Evolutionary conservation across 169 alveolate genomes (phyloP), one percentile per base, ranked within the genome.

Genomic region (Cryptosporidium ubiquitum): DNA sequence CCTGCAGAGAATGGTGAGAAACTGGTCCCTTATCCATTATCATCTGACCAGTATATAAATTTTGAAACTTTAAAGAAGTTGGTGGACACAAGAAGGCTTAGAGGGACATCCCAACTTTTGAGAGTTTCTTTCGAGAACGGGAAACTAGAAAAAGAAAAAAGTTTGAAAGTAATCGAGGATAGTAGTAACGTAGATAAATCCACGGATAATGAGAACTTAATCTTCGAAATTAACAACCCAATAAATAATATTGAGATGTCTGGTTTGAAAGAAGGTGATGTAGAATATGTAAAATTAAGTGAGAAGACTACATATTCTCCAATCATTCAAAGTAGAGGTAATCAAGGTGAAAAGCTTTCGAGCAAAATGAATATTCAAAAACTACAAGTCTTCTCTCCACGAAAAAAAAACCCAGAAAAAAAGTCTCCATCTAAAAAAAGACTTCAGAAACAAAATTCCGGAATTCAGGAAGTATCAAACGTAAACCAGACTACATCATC

Each of bases 1-100:
- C 89, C 89, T 58, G 60, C 89, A 29, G 31, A 79, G 68, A 64
- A 79, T 79, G 75, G 89, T 5, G 89, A 79, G 49, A 79, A 61
- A 23, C 42, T 79, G 33, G 89, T 79, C 23, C 89, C 89, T 23
- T 79, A 79, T 64, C 89, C 89, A 61, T 49, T 79, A 16, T n/a
- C 23, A 64, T 33, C 23, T 58, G 75, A 64, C 39, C 79, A 58
- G 39, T 4, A 44, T 26, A 79, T 79, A 16, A 60, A 64, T 10
- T 79, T 79, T 64, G 75, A 64, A 20, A 79, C 33, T 23, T 33
- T 79, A 12, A 79, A 79, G 26, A 79, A 44, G 58, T 79, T 79
- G 61, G 89, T 79, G 31, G 89, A 79, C n/a, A 79, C 89, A 61
- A 79, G 89, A 64, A 60, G 89, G 58, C 47, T 79, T 7, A 31